Percentiles rank a stretch among this genome's conserved stretches.
Conservation (phyloP, 1,284 basidiomycete genomes). For the Filobasidium uniguttulatum region DNA sequence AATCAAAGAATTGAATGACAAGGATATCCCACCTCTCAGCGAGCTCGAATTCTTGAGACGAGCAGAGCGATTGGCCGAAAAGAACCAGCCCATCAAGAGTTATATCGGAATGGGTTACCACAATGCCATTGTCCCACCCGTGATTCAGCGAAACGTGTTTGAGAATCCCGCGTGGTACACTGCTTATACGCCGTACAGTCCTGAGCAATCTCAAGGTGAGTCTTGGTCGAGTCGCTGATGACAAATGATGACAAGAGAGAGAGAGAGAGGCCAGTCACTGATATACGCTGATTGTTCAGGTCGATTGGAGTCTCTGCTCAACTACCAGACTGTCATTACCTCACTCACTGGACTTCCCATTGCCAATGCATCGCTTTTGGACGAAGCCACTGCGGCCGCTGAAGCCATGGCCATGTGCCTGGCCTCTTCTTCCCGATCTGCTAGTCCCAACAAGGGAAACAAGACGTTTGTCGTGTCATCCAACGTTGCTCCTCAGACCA, state of each 20-base stretch:
- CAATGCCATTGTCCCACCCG: slow-evolving; percentile 80
- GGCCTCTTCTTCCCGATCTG: slow-evolving; percentile 27
- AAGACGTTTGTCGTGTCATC: slow-evolving; percentile 76
- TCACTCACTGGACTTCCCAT: slow-evolving; percentile 91
- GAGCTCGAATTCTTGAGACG: slow-evolving; percentile 72
- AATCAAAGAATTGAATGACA: slow-evolving; percentile 49
- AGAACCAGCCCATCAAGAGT: slow-evolving; percentile 74
- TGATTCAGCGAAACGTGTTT: slow-evolving; percentile 84
- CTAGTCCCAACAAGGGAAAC: slow-evolving; percentile 34
- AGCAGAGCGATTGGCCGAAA: slow-evolving; percentile 58
- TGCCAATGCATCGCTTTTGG: slow-evolving; percentile 81
- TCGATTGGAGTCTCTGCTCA: slow-evolving; percentile 88
- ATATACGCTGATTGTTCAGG: slow-evolving; percentile 88
- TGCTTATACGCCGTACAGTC: slow-evolving; percentile 69
- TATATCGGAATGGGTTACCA: slow-evolving; percentile 99
- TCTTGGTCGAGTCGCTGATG: too few relatives aligned
- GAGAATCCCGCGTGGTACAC: slow-evolving; percentile 99
- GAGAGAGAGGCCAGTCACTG: too few relatives aligned
- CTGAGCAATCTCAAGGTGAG: slow-evolving; percentile 34
- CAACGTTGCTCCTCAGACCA: slow-evolving; percentile 70
- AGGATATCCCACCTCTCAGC: slow-evolving; percentile 62
- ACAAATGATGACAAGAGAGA: too few relatives aligned
- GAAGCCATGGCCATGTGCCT: slow-evolving; percentile 49
- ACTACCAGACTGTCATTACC: slow-evolving; percentile 93
- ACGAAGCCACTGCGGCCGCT: slow-evolving; percentile 84